These are phyloP conservation scores for Fraxinus excelsior DNA, from an alignment of 257 asterid species.

Conservation along the genomic window DNA sequence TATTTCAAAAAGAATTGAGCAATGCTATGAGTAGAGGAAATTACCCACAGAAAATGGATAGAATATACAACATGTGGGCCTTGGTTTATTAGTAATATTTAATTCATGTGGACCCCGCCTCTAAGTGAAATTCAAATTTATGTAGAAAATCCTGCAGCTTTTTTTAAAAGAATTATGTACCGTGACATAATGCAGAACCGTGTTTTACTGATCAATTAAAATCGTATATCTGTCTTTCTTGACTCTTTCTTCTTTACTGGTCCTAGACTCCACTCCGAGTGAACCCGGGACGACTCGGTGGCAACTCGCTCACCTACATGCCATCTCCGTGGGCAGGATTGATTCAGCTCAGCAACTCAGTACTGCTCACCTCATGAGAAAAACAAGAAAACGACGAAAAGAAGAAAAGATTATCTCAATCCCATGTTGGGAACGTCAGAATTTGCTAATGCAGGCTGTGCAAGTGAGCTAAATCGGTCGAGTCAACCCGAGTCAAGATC, in stretches of 20 bases:
- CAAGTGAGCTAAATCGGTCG: conserved; percentile 21
- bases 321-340: conserved; percentile 48
- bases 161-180: neutral
- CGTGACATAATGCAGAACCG: neutral
- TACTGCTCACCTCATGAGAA: conserved; percentile 14
- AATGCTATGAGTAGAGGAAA: too few species aligned
- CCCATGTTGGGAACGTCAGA: neutral
- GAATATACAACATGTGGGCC: too few species aligned
- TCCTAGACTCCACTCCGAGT: conserved; percentile 27
- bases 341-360: conserved; percentile 25
- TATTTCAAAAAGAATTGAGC: conserved; percentile 7
- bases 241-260: neutral
- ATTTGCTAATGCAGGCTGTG: neutral
- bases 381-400: neutral
- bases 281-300: conserved; percentile 67
- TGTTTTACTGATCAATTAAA: conserved; percentile 23
- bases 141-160: too few species aligned
- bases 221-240: neutral
- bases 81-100: too few species aligned
- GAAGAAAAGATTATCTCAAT: neutral
- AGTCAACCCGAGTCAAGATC: conserved; percentile 26
- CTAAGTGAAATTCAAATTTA: too few species aligned
- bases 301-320: conserved; percentile 49
- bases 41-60: too few species aligned
- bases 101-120: too few species aligned